Conservation (phyloP, 345 rosid species). For the Mangifera indica region DNA sequence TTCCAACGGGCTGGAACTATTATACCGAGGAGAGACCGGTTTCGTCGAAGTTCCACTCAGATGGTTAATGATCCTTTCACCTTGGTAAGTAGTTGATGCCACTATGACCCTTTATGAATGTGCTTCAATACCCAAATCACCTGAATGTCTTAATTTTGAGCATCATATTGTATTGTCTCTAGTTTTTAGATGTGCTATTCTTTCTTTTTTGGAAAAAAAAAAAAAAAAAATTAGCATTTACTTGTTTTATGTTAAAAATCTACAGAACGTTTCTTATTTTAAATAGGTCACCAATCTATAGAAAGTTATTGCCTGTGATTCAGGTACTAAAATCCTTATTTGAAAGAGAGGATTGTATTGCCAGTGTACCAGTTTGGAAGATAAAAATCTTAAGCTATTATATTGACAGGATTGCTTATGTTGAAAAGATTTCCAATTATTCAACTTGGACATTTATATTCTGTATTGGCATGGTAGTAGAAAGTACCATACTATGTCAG, state of each 20-base stretch:
- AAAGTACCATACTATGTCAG: no score
- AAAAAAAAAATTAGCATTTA: neutral
- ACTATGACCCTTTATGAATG: neutral
- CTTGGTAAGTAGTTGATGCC: slow-evolving; percentile 52
- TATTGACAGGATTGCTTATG: no score
- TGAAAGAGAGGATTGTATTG: no score
- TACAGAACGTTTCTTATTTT: no score
- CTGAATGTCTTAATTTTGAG: neutral
- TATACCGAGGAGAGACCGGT: slow-evolving; percentile 86
- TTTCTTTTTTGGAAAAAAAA: neutral
- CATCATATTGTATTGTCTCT: neutral
- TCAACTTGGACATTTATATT: no score
- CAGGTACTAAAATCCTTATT: no score
- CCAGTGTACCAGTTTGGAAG: no score
- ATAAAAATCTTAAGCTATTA: no score
- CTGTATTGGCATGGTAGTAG: no score
- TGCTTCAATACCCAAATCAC: neutral
- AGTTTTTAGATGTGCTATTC: neutral
- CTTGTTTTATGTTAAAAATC: neutral
- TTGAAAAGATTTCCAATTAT: no score
- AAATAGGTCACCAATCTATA: no score
- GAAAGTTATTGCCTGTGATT: no score
- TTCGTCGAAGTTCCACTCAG: slow-evolving; percentile 90
- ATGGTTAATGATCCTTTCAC: slow-evolving; percentile 93
- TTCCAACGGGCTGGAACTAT: slow-evolving; percentile 97